phyloP scores from a whole-genome alignment of 371 early-diverging fungal genomes.

The Parasitella parasitica region DNA sequence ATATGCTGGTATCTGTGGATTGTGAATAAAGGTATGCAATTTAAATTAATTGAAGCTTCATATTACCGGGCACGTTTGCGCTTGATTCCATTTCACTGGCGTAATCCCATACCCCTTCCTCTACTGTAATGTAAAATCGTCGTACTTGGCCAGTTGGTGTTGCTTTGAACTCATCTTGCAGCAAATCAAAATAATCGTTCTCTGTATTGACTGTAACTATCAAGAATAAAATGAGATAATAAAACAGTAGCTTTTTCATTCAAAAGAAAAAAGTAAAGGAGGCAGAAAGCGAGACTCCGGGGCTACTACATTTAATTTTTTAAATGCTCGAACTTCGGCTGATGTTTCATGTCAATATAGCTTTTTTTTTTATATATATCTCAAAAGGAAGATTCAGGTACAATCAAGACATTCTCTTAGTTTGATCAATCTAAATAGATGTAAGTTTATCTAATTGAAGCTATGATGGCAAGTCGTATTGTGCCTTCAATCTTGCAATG shows the following conservation, averaged over 20 bases:
- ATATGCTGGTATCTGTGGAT: background rate
- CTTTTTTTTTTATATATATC: background rate
- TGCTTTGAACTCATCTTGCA: slow-evolving; percentile 35
- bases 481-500: background rate
- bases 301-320: background rate
- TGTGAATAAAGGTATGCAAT: background rate
- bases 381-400: background rate
- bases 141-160: slow-evolving; percentile 20
- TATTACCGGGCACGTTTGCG: slow-evolving; percentile 17
- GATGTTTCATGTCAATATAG: background rate
- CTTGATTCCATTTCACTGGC: slow-evolving; percentile 1
- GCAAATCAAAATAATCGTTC: slow-evolving; percentile 26
- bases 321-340: background rate
- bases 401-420: background rate
- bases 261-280: background rate
- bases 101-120: slow-evolving; percentile 55
- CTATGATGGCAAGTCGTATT: background rate
- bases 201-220: background rate
- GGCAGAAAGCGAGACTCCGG: background rate
- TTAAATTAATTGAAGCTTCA: background rate
- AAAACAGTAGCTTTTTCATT: background rate
- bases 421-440: background rate
- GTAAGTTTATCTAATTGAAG: background rate
- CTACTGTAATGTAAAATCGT: slow-evolving; percentile 48
- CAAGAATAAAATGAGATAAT: background rate